Base-by-base conservation (phyloP, 331 rosid species). In the Stylosanthes scabra region DNA sequence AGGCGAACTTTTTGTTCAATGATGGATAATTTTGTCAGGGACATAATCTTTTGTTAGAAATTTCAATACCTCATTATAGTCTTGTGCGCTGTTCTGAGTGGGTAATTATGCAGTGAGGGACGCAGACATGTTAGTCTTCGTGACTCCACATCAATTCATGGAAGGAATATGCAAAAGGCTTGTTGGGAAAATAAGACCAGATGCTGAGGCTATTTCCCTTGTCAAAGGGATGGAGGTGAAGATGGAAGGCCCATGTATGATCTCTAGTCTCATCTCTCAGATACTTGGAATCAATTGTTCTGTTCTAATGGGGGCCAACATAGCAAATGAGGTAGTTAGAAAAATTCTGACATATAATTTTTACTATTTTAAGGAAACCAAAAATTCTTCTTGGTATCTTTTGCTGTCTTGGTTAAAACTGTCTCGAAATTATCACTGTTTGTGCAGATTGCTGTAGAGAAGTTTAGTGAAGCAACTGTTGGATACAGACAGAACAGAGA, bases 231-330 rank as follows among this genome's bases (percentile, higher is more conserved):
- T 95, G 99, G 99, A 95, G 68, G 96, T 92, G 63, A 95, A 95
- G 85, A 92, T 86, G 96, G 99, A 95, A 88, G 99, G 99, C 5
- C 99, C 99, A 37, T 90, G 98, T 86, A 95, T 95, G 99, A 95
- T 95, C 80, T 95, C 99, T 52, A 83, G 81, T 11, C 98, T 95
- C 70, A 92, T 92, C 76, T 84, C 98, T 1, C 69, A 90, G 39
- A 83, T 83, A 69, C 34, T 95, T 34, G 96, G 89, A 44, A 80
- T 90, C 75, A 90, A 86, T 83, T 95, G 98, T 68, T 95, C 90
- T 59, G 98, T 95, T 63, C 83, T 95, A 16, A 95, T 95, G 98
- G 99, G 98, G 13, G 99, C 98, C 58, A 95, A 95, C 78, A 95
- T 95, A 42, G 99, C 98, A 64, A 92, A 95, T 75, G 98, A 95